Evolutionary conservation across 1,284 basidiomycete genomes (phyloP).

Genomic region (Volvariella surrecta): DNA sequence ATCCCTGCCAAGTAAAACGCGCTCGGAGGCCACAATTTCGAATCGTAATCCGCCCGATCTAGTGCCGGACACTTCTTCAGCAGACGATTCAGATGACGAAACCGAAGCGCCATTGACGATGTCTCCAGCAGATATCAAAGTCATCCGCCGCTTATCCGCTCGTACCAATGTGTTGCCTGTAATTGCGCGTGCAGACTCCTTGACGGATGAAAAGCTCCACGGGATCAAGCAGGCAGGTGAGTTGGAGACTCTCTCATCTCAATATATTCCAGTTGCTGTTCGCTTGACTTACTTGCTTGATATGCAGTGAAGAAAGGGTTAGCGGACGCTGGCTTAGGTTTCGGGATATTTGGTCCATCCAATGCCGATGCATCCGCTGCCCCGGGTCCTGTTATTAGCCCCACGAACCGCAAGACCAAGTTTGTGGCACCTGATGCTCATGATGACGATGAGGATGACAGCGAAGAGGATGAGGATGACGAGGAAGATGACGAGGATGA

Average conservation of each 20-base stretch:
- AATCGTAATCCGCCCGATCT: slow-evolving; percentile 41
- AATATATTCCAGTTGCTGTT: not conserved
- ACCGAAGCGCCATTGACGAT: slow-evolving; percentile 44
- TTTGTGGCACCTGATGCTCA: slow-evolving; percentile 21
- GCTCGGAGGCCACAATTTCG: slow-evolving; percentile 53
- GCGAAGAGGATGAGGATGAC: slow-evolving; percentile 26
- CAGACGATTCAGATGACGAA: slow-evolving; percentile 36
- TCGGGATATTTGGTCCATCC: slow-evolving; percentile 55
- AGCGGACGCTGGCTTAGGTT: slow-evolving; percentile 52
- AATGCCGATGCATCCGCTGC: slow-evolving; percentile 20
- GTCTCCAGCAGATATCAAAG: slow-evolving; percentile 68
- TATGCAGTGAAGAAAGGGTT: slow-evolving; percentile 50
- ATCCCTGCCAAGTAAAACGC: slow-evolving; percentile 40
- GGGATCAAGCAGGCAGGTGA: slow-evolving; percentile 53
- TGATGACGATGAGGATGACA: slow-evolving; percentile 18
- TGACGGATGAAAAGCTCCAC: slow-evolving; percentile 63
- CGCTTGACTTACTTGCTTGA: slow-evolving; percentile 3
- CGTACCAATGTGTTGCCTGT: slow-evolving; percentile 73
- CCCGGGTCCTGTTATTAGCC: slow-evolving; percentile 16
- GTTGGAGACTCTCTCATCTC: slow-evolving; percentile 10
- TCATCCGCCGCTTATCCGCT: slow-evolving; percentile 61
- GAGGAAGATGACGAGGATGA: slow-evolving; percentile 31
- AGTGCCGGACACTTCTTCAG: slow-evolving; percentile 40
- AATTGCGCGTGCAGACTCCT: slow-evolving; percentile 66
- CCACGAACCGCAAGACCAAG: slow-evolving; percentile 14